Evolutionary conservation across 257 asterid species (phyloP), one percentile per base, ranked within the genome.

Genomic region (Gentiana dahurica): DNA sequence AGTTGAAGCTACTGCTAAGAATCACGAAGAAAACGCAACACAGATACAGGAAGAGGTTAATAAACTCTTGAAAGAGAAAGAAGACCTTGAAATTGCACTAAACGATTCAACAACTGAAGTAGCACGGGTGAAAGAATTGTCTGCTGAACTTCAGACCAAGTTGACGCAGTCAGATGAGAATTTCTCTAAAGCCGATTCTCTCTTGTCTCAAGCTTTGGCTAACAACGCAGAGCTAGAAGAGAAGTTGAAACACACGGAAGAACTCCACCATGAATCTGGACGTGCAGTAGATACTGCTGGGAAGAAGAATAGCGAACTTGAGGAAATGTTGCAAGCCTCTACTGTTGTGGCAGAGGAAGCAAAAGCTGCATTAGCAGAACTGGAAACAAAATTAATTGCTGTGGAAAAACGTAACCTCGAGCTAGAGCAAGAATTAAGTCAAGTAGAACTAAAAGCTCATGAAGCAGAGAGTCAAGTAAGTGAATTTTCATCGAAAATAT

Each of bases 121-220:
- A 51, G 61, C 65, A 61, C 84, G 73, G 71, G 63, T 83, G 87
- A 87, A 87, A 77, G 93, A 81, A 66, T 49, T 83, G 44, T 79
- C 85, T 73, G 68, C 66, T 63, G 93, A 82, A 13, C 95, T 91
- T 13, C 94, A 91, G 72, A 83, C 77, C 9, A 85, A 78, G 80
- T 63, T 85, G 89, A 80, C 79, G 75, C 70, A 65, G 44, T 87
- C 98, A 0, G 93, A 87, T 24, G 93, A 89, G 43, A 84, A 86
- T 59, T 86, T 81, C 71, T 48, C 65, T 73, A 84, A 81, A 60
- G 75, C 86, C 2, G 88, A 89, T 74, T 64, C 86, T 63, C 95
- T 89, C 65, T 69, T 86, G 49, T 68, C 90, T 34, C 86, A 82
- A 83, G 86, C 97, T 64, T 67, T 81, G 68, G 77, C 79, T 33